Evolutionary conservation across 2,329 filamentous ascomycete species (phyloP).

Genomic region (Coniochaeta sp.): DNA sequence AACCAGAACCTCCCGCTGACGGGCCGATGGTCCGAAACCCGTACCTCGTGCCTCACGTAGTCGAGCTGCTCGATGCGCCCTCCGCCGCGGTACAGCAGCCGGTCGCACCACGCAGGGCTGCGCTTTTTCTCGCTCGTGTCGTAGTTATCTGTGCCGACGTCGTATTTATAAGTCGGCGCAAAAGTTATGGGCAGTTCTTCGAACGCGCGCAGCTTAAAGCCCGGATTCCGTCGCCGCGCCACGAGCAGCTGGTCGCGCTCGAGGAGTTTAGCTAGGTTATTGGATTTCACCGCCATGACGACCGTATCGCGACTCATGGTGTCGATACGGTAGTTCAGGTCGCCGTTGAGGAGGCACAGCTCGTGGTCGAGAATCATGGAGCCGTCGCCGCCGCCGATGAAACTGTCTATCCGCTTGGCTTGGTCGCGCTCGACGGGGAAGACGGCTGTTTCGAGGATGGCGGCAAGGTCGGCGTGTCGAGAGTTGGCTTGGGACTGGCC

Average conservation of each 20-base stretch:
- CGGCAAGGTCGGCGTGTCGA: constrained; percentile 86
- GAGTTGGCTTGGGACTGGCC: constrained; percentile 86
- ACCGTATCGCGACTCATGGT: constrained; percentile 93
- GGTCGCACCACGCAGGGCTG: constrained; percentile 93
- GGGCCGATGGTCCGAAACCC: constrained; percentile 86
- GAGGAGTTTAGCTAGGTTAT: constrained; percentile 77
- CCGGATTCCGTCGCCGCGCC: constrained; percentile 80
- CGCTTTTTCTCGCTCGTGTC: constrained; percentile 93
- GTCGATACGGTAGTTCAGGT: constrained; percentile 97
- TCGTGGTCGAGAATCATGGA: constrained; percentile 95
- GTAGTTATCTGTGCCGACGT: constrained; percentile 89
- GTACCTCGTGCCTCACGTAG: constrained; percentile 82
- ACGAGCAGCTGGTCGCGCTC: constrained; percentile 91
- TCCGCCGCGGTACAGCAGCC: constrained; percentile 76
- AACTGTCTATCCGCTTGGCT: constrained; percentile 65
- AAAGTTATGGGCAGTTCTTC: constrained; percentile 88
- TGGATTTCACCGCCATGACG: constrained; percentile 72
- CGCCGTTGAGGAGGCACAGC: constrained; percentile 92
- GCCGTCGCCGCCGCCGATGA: constrained; percentile 87
- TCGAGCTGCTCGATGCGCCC: constrained; percentile 74
- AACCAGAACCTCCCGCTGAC: constrained; percentile 82
- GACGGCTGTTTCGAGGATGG: constrained; percentile 73
- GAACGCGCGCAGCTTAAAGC: constrained; percentile 82
- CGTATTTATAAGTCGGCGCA: constrained; percentile 96
- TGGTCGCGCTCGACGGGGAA: constrained; percentile 68